Evolutionary conservation across 495 filamentous ascomycete species (phyloP).

Genomic region (Thozetella sp.): DNA sequence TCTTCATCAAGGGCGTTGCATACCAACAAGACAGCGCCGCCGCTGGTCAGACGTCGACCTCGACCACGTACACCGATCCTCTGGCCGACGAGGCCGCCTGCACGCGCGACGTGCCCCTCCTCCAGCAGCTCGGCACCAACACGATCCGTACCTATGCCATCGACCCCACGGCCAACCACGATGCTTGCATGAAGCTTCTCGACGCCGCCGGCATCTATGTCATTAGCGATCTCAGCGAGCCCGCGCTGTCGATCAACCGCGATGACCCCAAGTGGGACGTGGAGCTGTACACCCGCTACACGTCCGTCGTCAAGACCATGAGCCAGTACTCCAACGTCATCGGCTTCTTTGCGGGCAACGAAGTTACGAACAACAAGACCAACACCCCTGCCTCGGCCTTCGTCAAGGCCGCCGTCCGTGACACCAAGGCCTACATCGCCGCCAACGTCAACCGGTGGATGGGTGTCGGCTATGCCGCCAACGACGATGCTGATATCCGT

Average conservation of each 20-base stretch:
- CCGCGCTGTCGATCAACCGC: constrained; percentile 80
- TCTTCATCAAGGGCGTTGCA: constrained; percentile 86
- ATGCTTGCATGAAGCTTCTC: constrained; percentile 81
- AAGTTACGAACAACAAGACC: constrained; percentile 82
- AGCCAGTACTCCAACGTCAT: constrained; percentile 81
- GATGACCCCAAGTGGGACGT: constrained; percentile 75
- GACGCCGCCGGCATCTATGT: constrained; percentile 91
- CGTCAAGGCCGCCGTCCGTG: constrained; percentile 95
- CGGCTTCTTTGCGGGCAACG: constrained; percentile 97
- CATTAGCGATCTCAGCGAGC: constrained; percentile 84
- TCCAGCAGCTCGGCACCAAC: constrained; percentile 80
- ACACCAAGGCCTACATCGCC: constrained; percentile 92
- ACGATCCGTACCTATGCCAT: constrained; percentile 92
- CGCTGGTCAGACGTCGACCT: constrained; percentile 32
- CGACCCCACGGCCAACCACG: constrained; percentile 77
- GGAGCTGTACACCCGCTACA: constrained; percentile 77
- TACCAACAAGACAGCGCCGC: constrained; percentile 69
- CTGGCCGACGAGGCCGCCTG: constrained; percentile 71
- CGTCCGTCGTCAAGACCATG: constrained; percentile 78
- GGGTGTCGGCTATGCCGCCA: constrained; percentile 93
- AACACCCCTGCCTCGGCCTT: constrained; percentile 88
- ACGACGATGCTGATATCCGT: constrained; percentile 84
- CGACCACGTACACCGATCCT: constrained; percentile 59
- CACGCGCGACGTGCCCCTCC: constrained; percentile 79
- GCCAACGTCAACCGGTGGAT: constrained; percentile 73